Base-by-base conservation (phyloP, 768 basidiomycete genomes). In the Coprinopsis cinerea region DNA sequence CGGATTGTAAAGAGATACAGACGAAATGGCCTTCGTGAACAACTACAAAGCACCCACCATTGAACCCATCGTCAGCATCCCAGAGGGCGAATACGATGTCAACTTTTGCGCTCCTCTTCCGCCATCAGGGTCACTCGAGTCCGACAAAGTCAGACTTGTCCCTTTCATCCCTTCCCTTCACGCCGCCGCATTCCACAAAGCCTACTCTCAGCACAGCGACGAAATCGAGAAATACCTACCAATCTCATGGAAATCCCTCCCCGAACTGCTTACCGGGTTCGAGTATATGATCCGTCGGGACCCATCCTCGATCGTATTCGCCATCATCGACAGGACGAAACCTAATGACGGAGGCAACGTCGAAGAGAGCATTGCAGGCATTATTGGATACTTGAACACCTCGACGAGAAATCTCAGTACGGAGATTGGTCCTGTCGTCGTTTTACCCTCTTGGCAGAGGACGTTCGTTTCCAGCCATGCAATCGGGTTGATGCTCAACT, bases 401-500 rank as follows among this genome's bases (percentile, higher is more conserved):
- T 61, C 55, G 3, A 61, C 67, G 0, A 28, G 20, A 0, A 60
- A 74, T 26, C 64, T 68, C 5, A 57, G 61, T 1, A 59, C 67
- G 22, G 81, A 83, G 59, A 71, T 82, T 13, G 79, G 74, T 6
- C 70, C 71, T 24, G 64, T 78, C 20, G 64, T 79, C 39, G 63
- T 79, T 11, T 57, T 78, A 2, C 71, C 77, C 2, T 61, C 52
- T 9, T 83, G 75, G 50, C 80, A 79, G 39, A 54, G 64, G 30
- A 65, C 69, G 5, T 78, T 79, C 55, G 71, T 83, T 9, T 66
- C 76, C 3, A 65, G 77, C 4, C 71, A 77, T 42, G 71, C 74
- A 1, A 57, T 72, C 18, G 73, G 73, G 0, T 47, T 70, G 14
- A 37, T 75, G 28, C 58, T 85, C 34, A 59, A 59, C 13, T 71